Base-by-base conservation (phyloP, 345 rosid genomes). In the Citrus unshiu region DNA sequence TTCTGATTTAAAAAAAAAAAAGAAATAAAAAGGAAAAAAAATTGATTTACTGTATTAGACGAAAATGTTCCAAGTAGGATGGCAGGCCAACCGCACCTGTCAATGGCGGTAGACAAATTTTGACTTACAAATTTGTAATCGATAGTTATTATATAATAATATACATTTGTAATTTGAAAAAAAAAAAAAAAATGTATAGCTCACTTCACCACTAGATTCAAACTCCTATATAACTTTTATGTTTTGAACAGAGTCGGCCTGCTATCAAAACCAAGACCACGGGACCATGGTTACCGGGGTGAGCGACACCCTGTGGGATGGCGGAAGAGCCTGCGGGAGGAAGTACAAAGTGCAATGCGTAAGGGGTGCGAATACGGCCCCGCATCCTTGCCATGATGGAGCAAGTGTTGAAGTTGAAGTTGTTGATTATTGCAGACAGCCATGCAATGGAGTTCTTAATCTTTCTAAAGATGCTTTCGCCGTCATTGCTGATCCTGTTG, bases 221-320 rank as follows among this genome's bases (percentile, higher is more conserved):
- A 12, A 46, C 18, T 46, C 5, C 16, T 13, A 46, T 13, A 46
- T 46, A 46, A 46, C 51, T 46, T 46, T 12, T 3, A 46, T 46
- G 14, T 46, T 46, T 29, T 27, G 22, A 56, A 13, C 81, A 91
- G 91, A 90, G 6, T 85, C 92, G 5, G 82, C 82, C 3, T 89
- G 94, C 83, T 78, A 73, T 25, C 60, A 68, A 21, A 19, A 51
- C 13, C 29, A 4, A 21, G 29, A 72, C 27, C 16, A 59, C 7
- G 94, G 90, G 58, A 54, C 14, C 16, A 80, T 86, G 86, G 78
- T 89, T 18, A 87, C 91, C 6, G 92, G 90, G 22, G 94, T 88
- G 61, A 86, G 90, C 54, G 89, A 84, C 70, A 64, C 39, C 1
- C 60, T 89, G 34, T 89, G 94, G 94, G 24, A 69, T 9, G 82